A percentile compares a stretch with the other conserved stretches of the same genome.
phyloP scores from a whole-genome alignment of 2,329 filamentous ascomycete genomes.

The Aspergillaceae sp. region DNA sequence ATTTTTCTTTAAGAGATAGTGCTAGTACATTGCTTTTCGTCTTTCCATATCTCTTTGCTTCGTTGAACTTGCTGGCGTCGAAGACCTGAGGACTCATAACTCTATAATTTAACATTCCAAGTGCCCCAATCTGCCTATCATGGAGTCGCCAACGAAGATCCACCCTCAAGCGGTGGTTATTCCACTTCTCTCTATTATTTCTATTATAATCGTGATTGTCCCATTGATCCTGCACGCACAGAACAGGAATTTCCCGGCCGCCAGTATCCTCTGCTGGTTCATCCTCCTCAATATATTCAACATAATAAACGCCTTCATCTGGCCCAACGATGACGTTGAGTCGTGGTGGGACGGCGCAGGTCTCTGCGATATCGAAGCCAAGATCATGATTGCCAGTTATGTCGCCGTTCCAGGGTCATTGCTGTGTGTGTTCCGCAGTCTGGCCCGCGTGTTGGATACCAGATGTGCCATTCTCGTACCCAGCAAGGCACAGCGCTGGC shows the following conservation, averaged over 20 bases:
- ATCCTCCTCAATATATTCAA: constrained; percentile 50
- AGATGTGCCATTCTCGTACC: constrained; percentile 45
- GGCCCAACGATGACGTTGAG: constrained; percentile 49
- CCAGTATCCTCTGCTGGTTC: constrained; percentile 49
- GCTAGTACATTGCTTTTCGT: constrained; percentile 6
- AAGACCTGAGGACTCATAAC: neutral
- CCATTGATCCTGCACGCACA: constrained; percentile 53
- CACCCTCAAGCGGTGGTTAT: constrained; percentile 34
- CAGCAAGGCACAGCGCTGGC: constrained; percentile 40
- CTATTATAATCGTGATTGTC: constrained; percentile 46
- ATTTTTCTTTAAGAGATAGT: constrained; percentile 6
- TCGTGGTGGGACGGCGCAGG: constrained; percentile 51
- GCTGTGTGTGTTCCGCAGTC: constrained; percentile 51
- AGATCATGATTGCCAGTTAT: constrained; percentile 46
- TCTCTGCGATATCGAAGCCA: constrained; percentile 58
- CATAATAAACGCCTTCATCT: constrained; percentile 56
- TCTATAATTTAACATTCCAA: too few species aligned
- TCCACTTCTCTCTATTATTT: constrained; percentile 42
- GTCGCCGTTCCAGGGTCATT: constrained; percentile 47
- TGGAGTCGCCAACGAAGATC: constrained; percentile 1
- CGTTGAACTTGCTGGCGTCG: neutral
- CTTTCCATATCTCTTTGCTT: neutral
- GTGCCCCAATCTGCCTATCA: too few species aligned
- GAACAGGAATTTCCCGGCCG: constrained; percentile 53
- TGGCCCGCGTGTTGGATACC: constrained; percentile 54